Base-by-base conservation (phyloP, 352 stramenopile species). In the Globisporangium perplexum region DNA sequence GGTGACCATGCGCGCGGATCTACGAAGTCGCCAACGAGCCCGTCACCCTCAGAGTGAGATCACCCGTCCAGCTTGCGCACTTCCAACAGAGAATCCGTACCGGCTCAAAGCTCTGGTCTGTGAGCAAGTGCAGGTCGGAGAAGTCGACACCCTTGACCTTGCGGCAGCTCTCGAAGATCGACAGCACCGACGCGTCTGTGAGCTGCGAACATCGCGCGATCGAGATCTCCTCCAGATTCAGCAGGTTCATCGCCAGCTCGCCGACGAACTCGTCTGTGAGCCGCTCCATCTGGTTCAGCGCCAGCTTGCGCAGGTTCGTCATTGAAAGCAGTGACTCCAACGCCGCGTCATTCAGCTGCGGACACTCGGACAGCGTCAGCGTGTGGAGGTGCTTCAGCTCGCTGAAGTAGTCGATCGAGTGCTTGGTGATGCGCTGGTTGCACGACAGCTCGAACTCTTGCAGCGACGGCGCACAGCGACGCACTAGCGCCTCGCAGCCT, bases 381-480 rank as follows among this genome's bases (percentile, higher is more conserved):
- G 80, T 74, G 41, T 83, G 66, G 26, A 93, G 47, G 23, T 87
- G 69, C 46, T 83, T 51, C 10, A 90, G 68, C 43, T 89, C 78
- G 28, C 74, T 68, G 50, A 91, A 84, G 42, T 83, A 86, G 50
- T 87, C 69, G 39, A 93, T 88, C 15, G 80, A 85, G 36, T 71
- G 62, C 22, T 84, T 76, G 7, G 74, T 89, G 62, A 93, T 88
- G 0, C 83, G 80, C 51, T 93, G 83, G 60, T 93, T 91, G 55
- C 83, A 91, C 31, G 76, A 89, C 7, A 93, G 65, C 59, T 90
- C 78, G 45, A 93, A 86, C 42, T 72, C 60, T 33, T 89, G 72
- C 7, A 93, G 59, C 46, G 78, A 88, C 22, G 80, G 80, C 11
- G 78, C 77, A 50, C 83, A 91, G 6, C 68, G 78, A 17, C 74